phyloP scores from a whole-genome alignment of 2,329 filamentous ascomycete genomes.

The Paraphaeosphaeria sporulosa region DNA sequence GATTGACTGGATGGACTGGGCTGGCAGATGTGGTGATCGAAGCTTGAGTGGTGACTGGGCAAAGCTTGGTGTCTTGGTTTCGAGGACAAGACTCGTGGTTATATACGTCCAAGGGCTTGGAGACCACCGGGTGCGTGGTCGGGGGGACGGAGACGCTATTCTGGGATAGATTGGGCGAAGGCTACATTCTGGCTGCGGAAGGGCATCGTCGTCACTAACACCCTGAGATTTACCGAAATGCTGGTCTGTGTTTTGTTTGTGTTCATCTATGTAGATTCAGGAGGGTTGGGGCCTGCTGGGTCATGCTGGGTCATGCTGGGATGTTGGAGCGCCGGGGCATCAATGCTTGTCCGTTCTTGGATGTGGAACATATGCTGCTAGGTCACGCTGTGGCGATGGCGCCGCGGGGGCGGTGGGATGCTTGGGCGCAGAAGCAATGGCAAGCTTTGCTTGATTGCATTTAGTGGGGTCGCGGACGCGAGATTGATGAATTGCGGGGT shows the following conservation, averaged over 20 bases:
- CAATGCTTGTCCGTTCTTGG: no score
- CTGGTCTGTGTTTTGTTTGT: not conserved
- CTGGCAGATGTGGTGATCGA: constrained; percentile 1
- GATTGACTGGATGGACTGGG: no score
- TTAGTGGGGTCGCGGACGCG: not conserved
- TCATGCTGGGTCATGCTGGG: no score
- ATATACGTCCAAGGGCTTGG: constrained; percentile 27
- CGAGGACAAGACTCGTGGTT: constrained; percentile 21
- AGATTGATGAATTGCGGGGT: constrained; percentile 9
- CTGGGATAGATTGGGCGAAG: constrained; percentile 11
- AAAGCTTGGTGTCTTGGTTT: constrained; percentile 18
- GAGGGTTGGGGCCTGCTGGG: not conserved
- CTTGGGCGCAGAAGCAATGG: constrained; percentile 1
- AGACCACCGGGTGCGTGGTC: not conserved
- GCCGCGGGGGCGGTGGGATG: not conserved
- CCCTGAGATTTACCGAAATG: constrained; percentile 10
- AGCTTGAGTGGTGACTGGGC: constrained; percentile 8
- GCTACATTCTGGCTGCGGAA: not conserved
- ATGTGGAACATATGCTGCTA: no score
- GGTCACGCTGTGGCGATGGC: not conserved
- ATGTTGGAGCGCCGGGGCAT: not conserved
- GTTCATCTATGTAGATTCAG: constrained; percentile 8
- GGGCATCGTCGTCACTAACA: no score
- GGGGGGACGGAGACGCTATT: not conserved
- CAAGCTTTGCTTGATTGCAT: constrained; percentile 7